A percentile compares a stretch with the other conserved stretches of the same genome.
These are phyloP conservation scores for Helicocarpus griseus DNA, from an alignment of 2,329 filamentous ascomycete genomes.

Conservation along the genomic window DNA sequence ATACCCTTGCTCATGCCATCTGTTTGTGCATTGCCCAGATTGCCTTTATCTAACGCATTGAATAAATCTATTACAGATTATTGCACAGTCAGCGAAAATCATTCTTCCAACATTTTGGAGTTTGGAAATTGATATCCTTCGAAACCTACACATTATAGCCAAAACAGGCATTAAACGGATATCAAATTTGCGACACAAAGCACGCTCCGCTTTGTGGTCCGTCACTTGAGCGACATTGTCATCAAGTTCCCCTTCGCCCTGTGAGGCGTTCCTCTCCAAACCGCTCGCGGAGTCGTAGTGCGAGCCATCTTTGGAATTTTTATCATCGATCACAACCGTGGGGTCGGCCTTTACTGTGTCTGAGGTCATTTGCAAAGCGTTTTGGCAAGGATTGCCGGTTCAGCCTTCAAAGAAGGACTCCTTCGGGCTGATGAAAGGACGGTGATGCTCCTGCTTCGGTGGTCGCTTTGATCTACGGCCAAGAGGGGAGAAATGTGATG, in stretches of 20 bases:
- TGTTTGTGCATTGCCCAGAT: constrained; percentile 49
- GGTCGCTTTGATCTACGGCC: too few species aligned
- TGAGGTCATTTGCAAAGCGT: too few species aligned
- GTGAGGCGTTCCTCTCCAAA: not conserved
- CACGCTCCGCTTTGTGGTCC: constrained; percentile 38
- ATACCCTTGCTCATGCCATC: constrained; percentile 37
- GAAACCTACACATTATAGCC: constrained; percentile 47
- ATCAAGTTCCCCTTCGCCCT: not conserved
- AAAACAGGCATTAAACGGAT: constrained; percentile 45
- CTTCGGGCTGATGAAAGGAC: too few species aligned
- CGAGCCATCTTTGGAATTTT: not conserved
- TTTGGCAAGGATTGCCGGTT: too few species aligned
- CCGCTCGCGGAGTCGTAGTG: not conserved
- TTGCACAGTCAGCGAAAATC: too few species aligned
- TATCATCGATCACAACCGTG: not conserved
- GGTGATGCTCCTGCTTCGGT: too few species aligned
- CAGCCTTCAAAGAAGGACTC: too few species aligned
- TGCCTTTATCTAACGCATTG: constrained; percentile 43
- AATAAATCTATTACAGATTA: constrained; percentile 43
- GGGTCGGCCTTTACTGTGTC: not conserved
- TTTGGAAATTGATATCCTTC: too few species aligned
- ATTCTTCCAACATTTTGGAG: too few species aligned
- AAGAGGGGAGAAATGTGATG: too few species aligned
- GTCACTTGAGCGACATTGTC: constrained; percentile 25
- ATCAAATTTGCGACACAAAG: constrained; percentile 46